These are phyloP conservation scores for Amanita rubescens DNA, from an alignment of 768 basidiomycete genomes.

Conservation along the genomic window DNA sequence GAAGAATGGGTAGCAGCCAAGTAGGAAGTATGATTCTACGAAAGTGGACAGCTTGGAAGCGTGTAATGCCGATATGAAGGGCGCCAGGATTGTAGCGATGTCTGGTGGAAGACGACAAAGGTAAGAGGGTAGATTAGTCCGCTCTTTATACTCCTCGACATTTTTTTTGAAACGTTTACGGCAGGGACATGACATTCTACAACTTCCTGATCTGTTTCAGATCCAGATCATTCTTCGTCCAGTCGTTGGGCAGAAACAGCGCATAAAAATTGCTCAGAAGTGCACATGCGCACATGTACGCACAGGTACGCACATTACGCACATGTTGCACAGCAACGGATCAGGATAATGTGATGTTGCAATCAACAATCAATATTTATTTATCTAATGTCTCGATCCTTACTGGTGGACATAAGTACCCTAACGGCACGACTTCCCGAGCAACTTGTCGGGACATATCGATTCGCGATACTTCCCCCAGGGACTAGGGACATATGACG, in stretches of 20 bases:
- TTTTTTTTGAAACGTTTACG: background rate
- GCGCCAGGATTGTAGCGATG: background rate
- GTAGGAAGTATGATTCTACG: background rate
- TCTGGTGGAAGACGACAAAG: background rate
- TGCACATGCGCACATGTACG: too few species aligned
- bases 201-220: background rate
- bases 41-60: constrained; percentile 1
- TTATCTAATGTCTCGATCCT: too few species aligned
- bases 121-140: background rate
- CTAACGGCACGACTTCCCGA: too few species aligned
- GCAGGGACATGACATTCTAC: background rate
- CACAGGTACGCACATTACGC: too few species aligned
- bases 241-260: background rate
- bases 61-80: background rate
- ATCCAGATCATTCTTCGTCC: background rate
- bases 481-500: too few species aligned
- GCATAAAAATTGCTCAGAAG: background rate
- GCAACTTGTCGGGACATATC: too few species aligned
- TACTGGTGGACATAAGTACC: too few species aligned
- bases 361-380: too few species aligned
- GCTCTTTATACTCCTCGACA: background rate
- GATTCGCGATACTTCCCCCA: too few species aligned
- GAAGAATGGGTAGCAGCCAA: background rate
- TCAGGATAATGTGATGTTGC: too few species aligned
- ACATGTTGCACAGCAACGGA: too few species aligned